A percentile compares a stretch with the other conserved stretches of the same genome.
These are phyloP conservation scores for Suillus tomentosus DNA, from an alignment of 768 basidiomycete species.

Conservation along the genomic window DNA sequence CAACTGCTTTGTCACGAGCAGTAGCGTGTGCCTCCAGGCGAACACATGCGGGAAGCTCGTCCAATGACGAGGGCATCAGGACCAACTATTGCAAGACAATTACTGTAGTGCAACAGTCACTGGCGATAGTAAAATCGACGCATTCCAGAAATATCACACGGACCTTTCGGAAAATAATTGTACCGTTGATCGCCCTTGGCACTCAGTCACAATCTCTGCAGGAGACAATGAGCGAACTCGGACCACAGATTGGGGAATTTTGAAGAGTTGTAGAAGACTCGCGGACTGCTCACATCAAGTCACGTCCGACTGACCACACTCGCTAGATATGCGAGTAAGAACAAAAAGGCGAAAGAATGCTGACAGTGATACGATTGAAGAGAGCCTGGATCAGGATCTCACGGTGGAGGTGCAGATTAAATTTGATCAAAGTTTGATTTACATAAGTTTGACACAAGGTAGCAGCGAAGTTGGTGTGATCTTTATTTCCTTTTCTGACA, in stretches of 20 bases:
- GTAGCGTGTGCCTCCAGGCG: slow-evolving; percentile 46
- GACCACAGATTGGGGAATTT: background rate
- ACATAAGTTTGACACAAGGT: no score
- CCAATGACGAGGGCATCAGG: slow-evolving; percentile 1
- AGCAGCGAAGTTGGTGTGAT: no score
- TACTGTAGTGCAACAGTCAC: background rate
- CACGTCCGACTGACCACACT: background rate
- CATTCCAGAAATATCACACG: background rate
- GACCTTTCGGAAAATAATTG: background rate
- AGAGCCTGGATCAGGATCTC: background rate
- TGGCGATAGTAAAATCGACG: background rate
- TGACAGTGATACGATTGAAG: background rate
- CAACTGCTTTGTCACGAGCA: slow-evolving; percentile 54
- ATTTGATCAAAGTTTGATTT: no score
- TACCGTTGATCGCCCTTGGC: background rate
- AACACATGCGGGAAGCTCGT: slow-evolving; percentile 15
- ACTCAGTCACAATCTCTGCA: background rate
- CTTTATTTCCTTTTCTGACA: no score
- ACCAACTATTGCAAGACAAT: background rate
- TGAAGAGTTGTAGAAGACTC: background rate
- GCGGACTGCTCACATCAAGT: background rate
- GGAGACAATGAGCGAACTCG: background rate
- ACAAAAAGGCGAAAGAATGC: background rate
- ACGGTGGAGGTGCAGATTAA: background rate
- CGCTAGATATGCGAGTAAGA: background rate